phyloP scores from a whole-genome alignment of 2,329 filamentous ascomycete genomes.

The Lecanosticta acicola region DNA sequence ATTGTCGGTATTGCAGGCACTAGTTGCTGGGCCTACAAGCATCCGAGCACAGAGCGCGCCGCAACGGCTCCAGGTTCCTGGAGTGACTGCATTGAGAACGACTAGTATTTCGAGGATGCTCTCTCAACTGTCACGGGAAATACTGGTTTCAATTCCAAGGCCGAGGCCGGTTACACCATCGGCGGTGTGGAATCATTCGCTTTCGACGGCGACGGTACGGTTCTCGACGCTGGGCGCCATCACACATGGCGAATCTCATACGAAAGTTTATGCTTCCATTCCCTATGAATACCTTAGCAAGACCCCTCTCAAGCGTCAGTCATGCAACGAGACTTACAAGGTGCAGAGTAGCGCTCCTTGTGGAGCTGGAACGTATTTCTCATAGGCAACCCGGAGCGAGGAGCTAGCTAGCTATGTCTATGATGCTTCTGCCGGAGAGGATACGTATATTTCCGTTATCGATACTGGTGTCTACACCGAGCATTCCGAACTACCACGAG shows the following conservation, averaged over 20 bases:
- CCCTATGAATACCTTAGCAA: constrained; percentile 3
- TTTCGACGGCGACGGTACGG: constrained; percentile 32
- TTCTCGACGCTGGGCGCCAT: constrained; percentile 31
- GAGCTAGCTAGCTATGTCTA: constrained; percentile 13
- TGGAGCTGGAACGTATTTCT: constrained; percentile 20
- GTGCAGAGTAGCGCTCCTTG: constrained; percentile 18
- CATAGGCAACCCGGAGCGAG: constrained; percentile 22
- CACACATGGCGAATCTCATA: constrained; percentile 38
- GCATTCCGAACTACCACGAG: constrained; percentile 27
- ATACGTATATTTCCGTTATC: constrained; percentile 22
- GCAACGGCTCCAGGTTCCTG: constrained; percentile 16
- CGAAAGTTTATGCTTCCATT: constrained; percentile 31
- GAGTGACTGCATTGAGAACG: constrained; percentile 16
- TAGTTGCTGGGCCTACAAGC: constrained; percentile 7
- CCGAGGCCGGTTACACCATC: constrained; percentile 29
- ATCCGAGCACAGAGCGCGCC: constrained; percentile 13
- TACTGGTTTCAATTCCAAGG: constrained; percentile 13
- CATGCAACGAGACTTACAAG: constrained; percentile 5
- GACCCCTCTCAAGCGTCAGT: constrained; percentile 2
- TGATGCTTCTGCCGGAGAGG: constrained; percentile 20
- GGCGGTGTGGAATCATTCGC: constrained; percentile 36
- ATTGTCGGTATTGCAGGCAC: not conserved
- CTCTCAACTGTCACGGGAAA: constrained; percentile 11
- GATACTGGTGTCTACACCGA: constrained; percentile 24
- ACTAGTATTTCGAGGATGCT: constrained; percentile 9